Base-by-base conservation (phyloP, 345 rosid genomes). In the Brassica carinata region DNA sequence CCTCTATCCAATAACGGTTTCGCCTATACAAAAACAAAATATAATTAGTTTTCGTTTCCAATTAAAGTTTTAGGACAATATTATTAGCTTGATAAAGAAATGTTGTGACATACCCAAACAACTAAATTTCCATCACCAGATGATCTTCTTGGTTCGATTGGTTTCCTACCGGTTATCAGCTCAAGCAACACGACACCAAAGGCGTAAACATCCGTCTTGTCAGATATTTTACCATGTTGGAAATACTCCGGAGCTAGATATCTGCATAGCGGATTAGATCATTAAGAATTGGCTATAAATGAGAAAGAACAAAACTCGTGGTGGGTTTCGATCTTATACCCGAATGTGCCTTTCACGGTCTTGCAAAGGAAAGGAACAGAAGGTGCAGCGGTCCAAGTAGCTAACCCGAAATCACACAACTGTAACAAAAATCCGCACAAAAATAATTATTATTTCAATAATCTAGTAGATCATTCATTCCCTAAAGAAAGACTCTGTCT, bases 321-420 rank as follows among this genome's bases (percentile, higher is more conserved):
- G 11, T 53, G 61, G 11, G 17, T 62, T 74, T 70, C 1, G 38
- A 73, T 51, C 33, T 71, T 71, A 69, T 91, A 96, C 98, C 99
- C 98, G 73, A 96, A 96, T 76, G 99, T 96, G 83, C 99, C 99
- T 88, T 96, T 96, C 55, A 96, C 99, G 26, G 99, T 96, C 83
- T 92, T 96, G 91, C 99, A 96, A 5, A 96, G 98, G 83, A 96
- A 90, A 73, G 98, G 98, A 79, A 89, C 89, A 0, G 98, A 96
- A 30, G 98, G 98, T 19, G 97, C 94, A 63, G 97, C 86, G n/a
- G 98, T 96, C 99, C 99, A 96, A 45, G 97, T 89, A 71, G 99
- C 99, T 81, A 96, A 89, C 40, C 99, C 98, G 67, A 96, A 96
- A 85, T 96, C 99, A 84, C 99, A 96, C 79, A 96, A 82, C 99